Evolutionary conservation across 208 protist genomes (phyloP), one percentile per base, ranked within the genome.

Genomic region (Acanthamoeba triangularis): DNA sequence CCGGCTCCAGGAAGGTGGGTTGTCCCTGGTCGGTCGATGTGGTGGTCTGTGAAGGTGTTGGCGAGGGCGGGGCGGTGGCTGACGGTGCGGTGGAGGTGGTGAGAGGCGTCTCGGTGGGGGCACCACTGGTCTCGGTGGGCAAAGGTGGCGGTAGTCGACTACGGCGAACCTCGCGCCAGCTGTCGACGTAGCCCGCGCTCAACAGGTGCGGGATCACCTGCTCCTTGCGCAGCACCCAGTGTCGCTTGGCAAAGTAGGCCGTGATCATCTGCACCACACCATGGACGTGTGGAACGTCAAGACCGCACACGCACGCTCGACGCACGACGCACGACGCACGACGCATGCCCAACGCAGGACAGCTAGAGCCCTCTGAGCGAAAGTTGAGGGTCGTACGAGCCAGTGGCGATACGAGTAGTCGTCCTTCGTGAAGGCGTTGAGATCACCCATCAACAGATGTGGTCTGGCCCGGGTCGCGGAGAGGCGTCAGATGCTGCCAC

Each of bases 361-460:
- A 11, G 56, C 20, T 11, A 11, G 20, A 11, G 20, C 11, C 56
- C 14, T 63, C 20, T 20, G 67, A 76, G 11, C 63, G n/a, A 25
- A 72, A 72, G 16, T 4, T 33, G 16, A 33, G 16, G 20, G 20
- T 23, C 78, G 49, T 61, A 87, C 85, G 14, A 65, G 52, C 85
- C 85, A 92, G 41, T 92, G 85, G 61, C 59, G 59, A 44, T 92
- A 65, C 2, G 23, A 2, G 56, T 74, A 92, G 37, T 92, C 85
- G 8, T 44, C 56, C 25, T 65, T 65, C 10, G 49, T n/a, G 37
- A 92, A 92, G 11, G 85, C 85, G 61, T 92, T 92, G 28, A 92
- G 44, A 35, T 92, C 85, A 18, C 85, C 85, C 37, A 92, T 33
- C 56, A 92, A 14, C 35, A 92, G 85, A 41, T 63, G 49, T 8